Conservation (phyloP, 768 basidiomycete species). For the Lentinula guzmanii region DNA sequence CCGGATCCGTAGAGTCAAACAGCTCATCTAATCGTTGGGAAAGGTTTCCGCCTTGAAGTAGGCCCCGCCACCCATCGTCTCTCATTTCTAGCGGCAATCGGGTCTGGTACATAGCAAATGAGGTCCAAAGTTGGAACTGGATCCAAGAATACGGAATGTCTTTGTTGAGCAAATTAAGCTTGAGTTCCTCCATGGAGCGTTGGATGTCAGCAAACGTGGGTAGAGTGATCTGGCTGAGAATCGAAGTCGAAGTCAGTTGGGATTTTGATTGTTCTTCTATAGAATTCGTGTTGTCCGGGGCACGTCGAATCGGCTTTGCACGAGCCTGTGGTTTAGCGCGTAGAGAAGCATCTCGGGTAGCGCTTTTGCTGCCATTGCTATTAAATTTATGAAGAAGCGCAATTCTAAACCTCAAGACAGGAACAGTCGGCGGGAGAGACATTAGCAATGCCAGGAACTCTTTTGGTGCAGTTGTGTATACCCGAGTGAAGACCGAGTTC, state of each 20-base stretch:
- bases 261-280: slow-evolving; percentile 9
- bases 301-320: slow-evolving; percentile 8
- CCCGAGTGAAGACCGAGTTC: slow-evolving; percentile 27
- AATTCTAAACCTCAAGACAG: slow-evolving; percentile 33
- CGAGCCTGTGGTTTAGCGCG: slow-evolving; percentile 25
- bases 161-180: slow-evolving; percentile 7
- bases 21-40: slow-evolving; percentile 17
- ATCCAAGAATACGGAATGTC: slow-evolving; percentile 14
- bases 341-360: slow-evolving; percentile 14
- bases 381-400: slow-evolving; percentile 32
- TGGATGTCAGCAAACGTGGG: slow-evolving; percentile 21
- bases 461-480: slow-evolving; percentile 18
- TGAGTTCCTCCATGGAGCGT: slow-evolving; percentile 13
- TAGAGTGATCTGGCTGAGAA: slow-evolving; percentile 19
- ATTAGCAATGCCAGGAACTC: slow-evolving; percentile 24
- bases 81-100: slow-evolving; percentile 15
- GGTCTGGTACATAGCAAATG: slow-evolving; percentile 26
- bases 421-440: slow-evolving; percentile 24
- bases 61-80: slow-evolving; percentile 24
- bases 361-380: slow-evolving; percentile 15
- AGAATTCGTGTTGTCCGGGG: background rate
- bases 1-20: slow-evolving; percentile 16
- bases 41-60: slow-evolving; percentile 19
- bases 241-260: slow-evolving; percentile 18
- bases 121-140: slow-evolving; percentile 26